Conservation (phyloP, 192 early-diverging fungal species). For the Phycomyces blakesleeanus region DNA sequence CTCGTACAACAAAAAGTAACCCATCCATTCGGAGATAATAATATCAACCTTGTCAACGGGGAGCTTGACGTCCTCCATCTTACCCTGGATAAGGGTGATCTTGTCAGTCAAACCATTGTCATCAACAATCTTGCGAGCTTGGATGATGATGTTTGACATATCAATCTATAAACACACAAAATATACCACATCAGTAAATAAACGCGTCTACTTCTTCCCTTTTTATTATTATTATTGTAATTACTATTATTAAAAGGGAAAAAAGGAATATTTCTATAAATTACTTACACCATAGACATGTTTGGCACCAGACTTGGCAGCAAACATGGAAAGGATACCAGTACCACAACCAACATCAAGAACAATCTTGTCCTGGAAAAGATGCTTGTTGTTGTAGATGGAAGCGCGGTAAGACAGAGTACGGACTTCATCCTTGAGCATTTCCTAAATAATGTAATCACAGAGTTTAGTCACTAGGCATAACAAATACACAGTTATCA, state of each 20-base stretch:
- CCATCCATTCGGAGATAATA: conserved; percentile 99
- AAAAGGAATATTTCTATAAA: no score
- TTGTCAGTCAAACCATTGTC: conserved; percentile 91
- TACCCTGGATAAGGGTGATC: conserved; percentile 88
- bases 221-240: no score
- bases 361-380: conserved; percentile 96
- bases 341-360: conserved; percentile 99
- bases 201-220: neutral
- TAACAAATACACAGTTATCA: no score
- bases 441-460: conserved; percentile 53
- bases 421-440: conserved; percentile 97
- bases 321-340: conserved; percentile 98
- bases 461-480: neutral
- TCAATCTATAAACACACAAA: conserved; percentile 73
- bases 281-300: conserved; percentile 79
- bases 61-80: conserved; percentile 94
- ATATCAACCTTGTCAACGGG: conserved; percentile 97
- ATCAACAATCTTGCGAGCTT: conserved; percentile 89
- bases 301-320: conserved; percentile 96
- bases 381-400: conserved; percentile 93
- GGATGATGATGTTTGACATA: conserved; percentile 96
- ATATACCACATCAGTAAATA: neutral
- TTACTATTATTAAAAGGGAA: no score
- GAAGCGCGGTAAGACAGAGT: conserved; percentile 89
- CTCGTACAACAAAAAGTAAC: conserved; percentile 97